Evolutionary conservation across 371 early-diverging fungal genomes (phyloP).

Genomic region (Lichtheimia ornata): DNA sequence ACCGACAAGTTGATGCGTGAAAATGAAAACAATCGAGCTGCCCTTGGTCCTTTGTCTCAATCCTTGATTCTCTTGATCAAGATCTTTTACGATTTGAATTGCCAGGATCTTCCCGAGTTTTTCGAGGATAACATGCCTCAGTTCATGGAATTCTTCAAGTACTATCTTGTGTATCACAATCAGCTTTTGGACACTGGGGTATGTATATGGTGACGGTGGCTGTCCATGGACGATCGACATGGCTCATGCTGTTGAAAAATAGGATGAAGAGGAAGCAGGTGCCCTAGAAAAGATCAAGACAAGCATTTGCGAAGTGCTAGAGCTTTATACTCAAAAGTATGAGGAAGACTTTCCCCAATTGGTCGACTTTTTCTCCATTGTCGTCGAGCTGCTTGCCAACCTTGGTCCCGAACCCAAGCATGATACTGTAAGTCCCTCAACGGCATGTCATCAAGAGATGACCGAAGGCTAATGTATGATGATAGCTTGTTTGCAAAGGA

Average conservation of each 20-base stretch:
- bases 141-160: slow-evolving; percentile 81
- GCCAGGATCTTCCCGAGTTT: slow-evolving; percentile 94
- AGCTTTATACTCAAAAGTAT: slow-evolving; percentile 87
- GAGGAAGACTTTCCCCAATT: slow-evolving; percentile 85
- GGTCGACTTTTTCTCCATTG: slow-evolving; percentile 78
- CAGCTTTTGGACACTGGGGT: slow-evolving; percentile 68
- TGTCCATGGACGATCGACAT: too few relatives aligned
- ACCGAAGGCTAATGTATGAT: neutral
- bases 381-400: slow-evolving; percentile 83
- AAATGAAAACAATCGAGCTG: slow-evolving; percentile 61
- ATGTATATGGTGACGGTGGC: slow-evolving; percentile 3
- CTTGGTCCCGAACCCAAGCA: slow-evolving; percentile 73
- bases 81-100: slow-evolving; percentile 90
- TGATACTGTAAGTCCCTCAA: slow-evolving; percentile 68
- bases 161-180: slow-evolving; percentile 83
- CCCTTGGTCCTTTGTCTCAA: slow-evolving; percentile 73
- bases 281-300: slow-evolving; percentile 87
- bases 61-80: slow-evolving; percentile 78
- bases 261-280: slow-evolving; percentile 88
- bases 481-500: slow-evolving; percentile 83
- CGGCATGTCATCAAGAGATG: neutral
- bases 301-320: slow-evolving; percentile 85
- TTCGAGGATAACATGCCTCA: slow-evolving; percentile 87
- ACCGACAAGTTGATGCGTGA: slow-evolving; percentile 80
- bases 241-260: neutral